These are phyloP conservation scores for Akebia trifoliata DNA, from an alignment of 164 flowering plant genomes.

Conservation along the genomic window DNA sequence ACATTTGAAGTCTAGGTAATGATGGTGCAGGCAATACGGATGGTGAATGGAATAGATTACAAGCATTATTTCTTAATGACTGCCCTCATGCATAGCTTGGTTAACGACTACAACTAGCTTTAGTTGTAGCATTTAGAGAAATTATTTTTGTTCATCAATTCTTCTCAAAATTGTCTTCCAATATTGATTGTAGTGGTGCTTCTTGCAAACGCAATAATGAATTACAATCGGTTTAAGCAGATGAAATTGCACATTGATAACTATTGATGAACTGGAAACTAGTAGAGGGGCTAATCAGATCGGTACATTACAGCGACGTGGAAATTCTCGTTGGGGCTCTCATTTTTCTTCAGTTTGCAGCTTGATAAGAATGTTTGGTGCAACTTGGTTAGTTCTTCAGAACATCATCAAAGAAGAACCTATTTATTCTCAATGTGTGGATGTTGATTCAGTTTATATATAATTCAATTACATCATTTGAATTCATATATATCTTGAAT, in stretches of 20 bases:
- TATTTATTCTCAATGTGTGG: not conserved
- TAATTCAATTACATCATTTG: not conserved
- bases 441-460: not conserved
- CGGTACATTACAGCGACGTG: not conserved
- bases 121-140: not conserved
- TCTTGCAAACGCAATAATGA: too few species aligned
- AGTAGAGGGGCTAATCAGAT: constrained; percentile 6
- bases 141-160: not conserved
- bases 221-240: too few species aligned
- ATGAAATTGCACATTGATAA: too few species aligned
- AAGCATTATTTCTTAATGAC: too few species aligned
- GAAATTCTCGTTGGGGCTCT: constrained; percentile 1
- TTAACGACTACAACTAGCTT: not conserved
- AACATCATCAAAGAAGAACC: not conserved
- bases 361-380: not conserved
- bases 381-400: not conserved
- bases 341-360: not conserved
- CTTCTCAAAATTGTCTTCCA: not conserved
- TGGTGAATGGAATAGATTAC: not conserved
- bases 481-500: not conserved
- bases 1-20: not conserved
- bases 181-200: constrained; percentile 1
- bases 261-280: not conserved
- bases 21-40: not conserved
- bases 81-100: constrained; percentile 1